Evolutionary conservation across 2,329 filamentous ascomycete species (phyloP), one percentile per base, ranked within the genome.

Genomic region (Penicillium frequentans): DNA sequence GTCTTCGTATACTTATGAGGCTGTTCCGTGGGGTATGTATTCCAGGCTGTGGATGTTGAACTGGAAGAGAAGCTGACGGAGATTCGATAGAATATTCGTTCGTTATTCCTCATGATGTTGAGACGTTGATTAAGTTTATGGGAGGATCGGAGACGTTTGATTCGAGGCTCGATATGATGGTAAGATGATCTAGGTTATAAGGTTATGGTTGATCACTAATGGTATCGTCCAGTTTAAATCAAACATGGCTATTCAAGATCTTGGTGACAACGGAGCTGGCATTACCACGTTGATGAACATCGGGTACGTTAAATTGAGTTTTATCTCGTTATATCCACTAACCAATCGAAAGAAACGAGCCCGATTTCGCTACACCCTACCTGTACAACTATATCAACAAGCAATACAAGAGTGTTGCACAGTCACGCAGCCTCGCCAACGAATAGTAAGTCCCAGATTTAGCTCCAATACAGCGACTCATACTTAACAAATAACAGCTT

Each of bases 321-420:
- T 27, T 13, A 42, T 19, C 24, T 10, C 2, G 5, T 11, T 7
- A 13, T 43, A 43, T 29, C 3, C 11, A 23, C n/a, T 31, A 45
- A 43, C 42, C 11, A n/a, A 33, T 31, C 10, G 11, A 37, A 45
- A 86, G 85, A 26, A 89, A 89, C 67, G 84, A 90, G 70, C 86
- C 86, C 0, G 82, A 82, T 65, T 90, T 90, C 71, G 82, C 81
- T 0, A 85, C 83, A 0, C 87, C 87, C 0, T 90, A 86, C 69
- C 78, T 90, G 4, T 90, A 87, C 78, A 86, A 88, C 72, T 90
- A 84, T 70, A 83, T 84, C 56, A 84, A 84, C 60, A 82, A 84
- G 49, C 87, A 89, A 68, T 81, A 85, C 63, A 82, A 85, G 47
- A 81, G 81, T 21, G 86, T 90, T n/a, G 70, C 82, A 58, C 79